A percentile compares a stretch with the other conserved stretches of the same genome.
Evolutionary conservation across 1,284 basidiomycete genomes (phyloP).

Genomic region (Lentinus polychrous): DNA sequence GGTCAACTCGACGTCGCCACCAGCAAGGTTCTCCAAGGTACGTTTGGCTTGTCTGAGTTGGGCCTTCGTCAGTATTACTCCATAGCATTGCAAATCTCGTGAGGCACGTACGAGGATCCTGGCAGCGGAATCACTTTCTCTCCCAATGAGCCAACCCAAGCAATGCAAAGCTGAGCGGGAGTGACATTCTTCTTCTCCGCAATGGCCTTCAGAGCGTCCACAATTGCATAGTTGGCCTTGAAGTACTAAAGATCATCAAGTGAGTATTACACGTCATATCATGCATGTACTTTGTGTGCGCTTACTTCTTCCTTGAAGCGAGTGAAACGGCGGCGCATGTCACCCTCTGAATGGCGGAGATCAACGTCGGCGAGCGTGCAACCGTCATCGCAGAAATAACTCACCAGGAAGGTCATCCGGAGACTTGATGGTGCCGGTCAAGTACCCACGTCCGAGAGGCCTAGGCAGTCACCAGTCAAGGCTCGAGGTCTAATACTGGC

Average conservation of each 20-base stretch:
- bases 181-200: conserved; percentile 44
- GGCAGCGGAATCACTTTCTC: conserved; percentile 47
- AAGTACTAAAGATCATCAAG: conserved; percentile 32
- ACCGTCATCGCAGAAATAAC: background rate
- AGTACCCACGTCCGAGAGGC: conserved; percentile 50
- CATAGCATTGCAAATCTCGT: background rate
- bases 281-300: too few relatives aligned
- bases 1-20: conserved; percentile 36
- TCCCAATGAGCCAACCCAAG: conserved; percentile 48
- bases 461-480: conserved; percentile 13
- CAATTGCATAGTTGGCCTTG: conserved; percentile 49
- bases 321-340: conserved; percentile 28
- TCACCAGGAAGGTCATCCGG: conserved; percentile 35
- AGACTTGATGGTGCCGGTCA: conserved; percentile 42
- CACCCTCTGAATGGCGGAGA: conserved; percentile 19
- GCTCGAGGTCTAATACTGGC: background rate
- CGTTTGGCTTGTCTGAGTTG: conserved; percentile 29
- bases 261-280: too few relatives aligned
- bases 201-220: conserved; percentile 37
- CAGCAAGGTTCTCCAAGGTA: conserved; percentile 38
- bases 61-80: too few relatives aligned
- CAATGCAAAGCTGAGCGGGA: conserved; percentile 52
- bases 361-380: background rate
- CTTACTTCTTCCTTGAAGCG: conserved; percentile 29
- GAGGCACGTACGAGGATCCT: conserved; percentile 39